phyloP scores from a whole-genome alignment of 768 basidiomycete genomes.

The Suillus placidus region DNA sequence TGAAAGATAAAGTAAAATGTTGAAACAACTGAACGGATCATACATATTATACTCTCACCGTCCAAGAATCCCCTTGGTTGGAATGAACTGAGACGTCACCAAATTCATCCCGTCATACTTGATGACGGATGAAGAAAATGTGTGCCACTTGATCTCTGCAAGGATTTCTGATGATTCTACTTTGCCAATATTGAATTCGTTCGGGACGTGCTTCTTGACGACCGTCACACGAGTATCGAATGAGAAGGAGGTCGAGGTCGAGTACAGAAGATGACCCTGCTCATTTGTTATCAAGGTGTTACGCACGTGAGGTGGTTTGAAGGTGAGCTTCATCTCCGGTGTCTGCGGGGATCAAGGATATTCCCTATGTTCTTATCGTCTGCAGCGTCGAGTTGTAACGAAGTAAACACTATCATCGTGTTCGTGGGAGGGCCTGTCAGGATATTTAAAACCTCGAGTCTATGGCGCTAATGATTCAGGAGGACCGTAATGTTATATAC shows the following conservation, averaged over 20 bases:
- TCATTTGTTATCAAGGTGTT: slow-evolving; percentile 16
- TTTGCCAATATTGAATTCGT: slow-evolving; percentile 13
- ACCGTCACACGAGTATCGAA: slow-evolving; percentile 14
- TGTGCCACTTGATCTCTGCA: slow-evolving; percentile 31
- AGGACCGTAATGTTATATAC: neutral
- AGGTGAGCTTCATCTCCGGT: slow-evolving; percentile 2
- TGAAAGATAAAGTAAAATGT: neutral
- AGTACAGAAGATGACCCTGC: slow-evolving; percentile 17
- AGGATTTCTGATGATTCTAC: slow-evolving; percentile 25
- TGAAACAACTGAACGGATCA: neutral
- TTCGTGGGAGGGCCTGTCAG: slow-evolving; percentile 2
- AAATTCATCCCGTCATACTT: slow-evolving; percentile 26
- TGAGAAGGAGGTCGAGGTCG: slow-evolving; percentile 14
- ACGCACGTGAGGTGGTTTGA: slow-evolving; percentile 10
- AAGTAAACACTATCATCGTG: too few species aligned
- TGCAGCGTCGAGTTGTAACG: too few species aligned
- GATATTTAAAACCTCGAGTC: neutral
- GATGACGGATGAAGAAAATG: slow-evolving; percentile 25
- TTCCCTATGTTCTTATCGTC: neutral
- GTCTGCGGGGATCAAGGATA: neutral
- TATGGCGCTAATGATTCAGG: neutral
- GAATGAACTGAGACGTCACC: slow-evolving; percentile 18
- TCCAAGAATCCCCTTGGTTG: slow-evolving; percentile 11
- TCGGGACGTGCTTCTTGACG: slow-evolving; percentile 12
- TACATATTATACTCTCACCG: slow-evolving; percentile 5